Base-by-base conservation (phyloP, 2,329 filamentous ascomycete species). In the Helotiales sp. region DNA sequence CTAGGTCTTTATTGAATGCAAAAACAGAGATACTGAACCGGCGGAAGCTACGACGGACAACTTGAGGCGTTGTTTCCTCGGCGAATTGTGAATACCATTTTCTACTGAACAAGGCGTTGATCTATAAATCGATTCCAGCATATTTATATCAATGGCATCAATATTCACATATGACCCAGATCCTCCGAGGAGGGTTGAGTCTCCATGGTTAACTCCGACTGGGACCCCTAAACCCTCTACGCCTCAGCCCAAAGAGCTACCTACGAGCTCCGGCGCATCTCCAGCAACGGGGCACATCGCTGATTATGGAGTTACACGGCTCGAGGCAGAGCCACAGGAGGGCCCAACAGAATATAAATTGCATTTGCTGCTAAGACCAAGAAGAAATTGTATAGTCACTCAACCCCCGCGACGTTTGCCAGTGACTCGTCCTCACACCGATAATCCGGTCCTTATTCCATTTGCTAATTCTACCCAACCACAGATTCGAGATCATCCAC, bases 311-410 rank as follows among this genome's bases (percentile, higher is more conserved):
- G 83, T 95, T 46, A 88, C 86, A 44, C 91, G 88, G 68, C 77
- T 99, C 15, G 88, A 93, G 62, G 88, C 93, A 12, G 95, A 99
- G 72, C 93, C 93, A 5, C 93, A 98, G 70, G 88, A 96, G 62
- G 95, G 95, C 0, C 92, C 95, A 17, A 96, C 91, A 0, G 95
- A 99, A 75, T 99, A 99, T 76, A 99, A 99, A 73, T 77, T 99
- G 42, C 95, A 98, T 74, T 79, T 99, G 5, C 81, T 98, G 6
- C 77, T 97, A 52, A 86, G 92, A 33, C 87, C 89, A 15, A 83
- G 93, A 57, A 83, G 91, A 60, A 84, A 83, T 6, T 96, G 60
- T 62, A 62, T 8, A 57, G 24, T 27, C 19, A 19, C 29, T 7
- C 30, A 17, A 31, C 52, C 2, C 25, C 13, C 19, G 13, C 27